Base-by-base conservation (phyloP, 1,284 basidiomycete genomes). In the Ustilago hordei region DNA sequence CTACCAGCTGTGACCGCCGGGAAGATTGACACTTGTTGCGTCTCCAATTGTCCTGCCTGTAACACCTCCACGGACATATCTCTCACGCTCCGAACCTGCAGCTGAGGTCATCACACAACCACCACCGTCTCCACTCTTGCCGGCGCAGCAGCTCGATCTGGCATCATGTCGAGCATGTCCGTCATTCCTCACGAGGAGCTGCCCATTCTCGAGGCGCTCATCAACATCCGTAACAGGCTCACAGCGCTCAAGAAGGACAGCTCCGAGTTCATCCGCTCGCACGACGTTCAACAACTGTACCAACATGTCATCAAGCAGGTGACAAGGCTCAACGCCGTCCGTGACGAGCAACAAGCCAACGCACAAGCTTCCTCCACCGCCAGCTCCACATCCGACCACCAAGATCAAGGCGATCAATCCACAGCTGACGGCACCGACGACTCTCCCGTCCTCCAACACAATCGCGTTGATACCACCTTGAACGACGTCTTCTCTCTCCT, bases 271-370 rank as follows among this genome's bases (percentile, higher is more conserved):
- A 94, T 95, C 87, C 94, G 95, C 82, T 90, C 94, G 3, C 92
- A 93, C 77, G 96, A 96, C 89, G 96, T 99, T 64, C 93, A 97
- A 87, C 90, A 91, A 53, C 91, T 98, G 76, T 98, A 98, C 89
- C 93, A 95, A 80, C 91, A 92, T 8, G 93, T 97, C 74, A 93
- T 98, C 76, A 95, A 96, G 86, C 95, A 98, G 90, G 95, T 98
- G 68, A 95, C 93, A 35, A 93, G 91, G 83, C 89, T 99, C 60
- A 98, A 98, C 87, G 92, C 93, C 77, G 92, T 98, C 60, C 91
- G 96, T 66, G 93, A 97, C 83, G 86, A 85, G 85, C 75, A 65
- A 55, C 73, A 78, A 50, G 75, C 70, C 55, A 68, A 64, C 61
- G 62, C 67, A 13, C 69, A 76, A 43, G 60, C 62, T 36, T 45